Evolutionary conservation across 176 grass and related monocot species (phyloP), one percentile per base, ranked within the genome.

Genomic region (Hordeum marinum): DNA sequence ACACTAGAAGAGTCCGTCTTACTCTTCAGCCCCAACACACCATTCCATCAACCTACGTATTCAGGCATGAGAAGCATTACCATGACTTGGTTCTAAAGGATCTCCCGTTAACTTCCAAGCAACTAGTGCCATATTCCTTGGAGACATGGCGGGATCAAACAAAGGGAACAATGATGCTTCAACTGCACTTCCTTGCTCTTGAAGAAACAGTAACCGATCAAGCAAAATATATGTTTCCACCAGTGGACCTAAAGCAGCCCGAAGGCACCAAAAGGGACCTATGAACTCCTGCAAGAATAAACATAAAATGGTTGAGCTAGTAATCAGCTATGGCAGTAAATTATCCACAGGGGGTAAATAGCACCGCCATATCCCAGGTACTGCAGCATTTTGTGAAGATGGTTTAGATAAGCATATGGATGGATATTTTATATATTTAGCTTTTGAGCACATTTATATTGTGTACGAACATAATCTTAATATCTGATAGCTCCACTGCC

Each of bases 221-320:
- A 96, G 90, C 72, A 99, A 88, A 80, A 94, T 96, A 86, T 92
- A 99, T 78, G 88, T 94, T 90, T 99, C 97, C 50, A 96, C 89
- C 78, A 99, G 63, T 75, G 94, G 94, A 72, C 97, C 97, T 79
- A 99, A 81, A 94, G 93, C 84, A 82, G 88, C 94, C 13, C 92
- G 78, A 86, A 99, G 90, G 85, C 91, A 96, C 97, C 97, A 99
- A 89, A 99, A 99, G 13, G 88, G 90, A 46, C 97, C 97, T 80
- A 99, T 86, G 66, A 89, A 81, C 89, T 91, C 91, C 94, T 99
- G 84, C 65, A 92, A 76, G 18, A 76, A 82, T 71, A 80, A 18
- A 64, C 7, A 72, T 0, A 32, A 72, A 57, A 68, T 1, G 6
- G 37, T 80, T 75, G n/a, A 45, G 72, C 9, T 68, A 68, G 36